Evolutionary conservation across 352 stramenopile species (phyloP).

Genomic region (Pythium insidiosum): DNA sequence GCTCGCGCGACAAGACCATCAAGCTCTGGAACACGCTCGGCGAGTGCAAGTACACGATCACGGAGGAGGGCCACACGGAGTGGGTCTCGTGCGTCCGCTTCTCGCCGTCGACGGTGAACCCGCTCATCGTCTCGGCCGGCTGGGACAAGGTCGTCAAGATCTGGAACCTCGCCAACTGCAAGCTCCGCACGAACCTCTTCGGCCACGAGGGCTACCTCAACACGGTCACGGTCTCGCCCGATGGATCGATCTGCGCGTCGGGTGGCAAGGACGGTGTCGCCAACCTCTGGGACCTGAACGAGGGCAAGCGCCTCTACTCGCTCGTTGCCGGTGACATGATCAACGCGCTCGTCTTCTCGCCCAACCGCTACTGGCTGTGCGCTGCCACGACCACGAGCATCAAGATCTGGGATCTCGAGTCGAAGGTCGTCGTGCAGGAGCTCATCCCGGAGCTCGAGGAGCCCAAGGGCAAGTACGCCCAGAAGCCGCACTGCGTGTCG

Average conservation of each 20-base stretch:
- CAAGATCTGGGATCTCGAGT: conserved; percentile 99
- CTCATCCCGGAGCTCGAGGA: conserved; percentile 90
- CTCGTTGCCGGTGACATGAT: conserved; percentile 97
- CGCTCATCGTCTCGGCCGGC: conserved; percentile 97
- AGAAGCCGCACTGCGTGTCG: conserved; percentile 95
- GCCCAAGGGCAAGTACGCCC: conserved; percentile 90
- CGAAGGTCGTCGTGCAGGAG: conserved; percentile 98
- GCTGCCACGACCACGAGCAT: conserved; percentile 97
- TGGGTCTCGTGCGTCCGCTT: conserved; percentile 99
- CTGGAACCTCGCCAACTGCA: conserved; percentile 98
- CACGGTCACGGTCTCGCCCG: conserved; percentile 99
- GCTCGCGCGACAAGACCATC: conserved; percentile 98
- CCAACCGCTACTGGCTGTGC: conserved; percentile 99
- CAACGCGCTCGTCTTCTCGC: conserved; percentile 97
- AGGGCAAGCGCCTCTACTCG: conserved; percentile 99
- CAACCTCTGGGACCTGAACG: conserved; percentile 99
- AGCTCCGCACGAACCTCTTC: conserved; percentile 98
- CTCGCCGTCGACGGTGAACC: conserved; percentile 93
- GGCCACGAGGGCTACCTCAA: conserved; percentile 99
- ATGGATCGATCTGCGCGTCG: conserved; percentile 98
- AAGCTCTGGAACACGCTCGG: conserved; percentile 99
- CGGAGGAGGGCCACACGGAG: conserved; percentile 97
- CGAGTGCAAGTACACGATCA: conserved; percentile 99
- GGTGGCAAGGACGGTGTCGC: conserved; percentile 99
- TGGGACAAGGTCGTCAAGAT: conserved; percentile 99